Evolutionary conservation across 495 filamentous ascomycete genomes (phyloP), one percentile per base, ranked within the genome.

Genomic region (Peziza echinospora): DNA sequence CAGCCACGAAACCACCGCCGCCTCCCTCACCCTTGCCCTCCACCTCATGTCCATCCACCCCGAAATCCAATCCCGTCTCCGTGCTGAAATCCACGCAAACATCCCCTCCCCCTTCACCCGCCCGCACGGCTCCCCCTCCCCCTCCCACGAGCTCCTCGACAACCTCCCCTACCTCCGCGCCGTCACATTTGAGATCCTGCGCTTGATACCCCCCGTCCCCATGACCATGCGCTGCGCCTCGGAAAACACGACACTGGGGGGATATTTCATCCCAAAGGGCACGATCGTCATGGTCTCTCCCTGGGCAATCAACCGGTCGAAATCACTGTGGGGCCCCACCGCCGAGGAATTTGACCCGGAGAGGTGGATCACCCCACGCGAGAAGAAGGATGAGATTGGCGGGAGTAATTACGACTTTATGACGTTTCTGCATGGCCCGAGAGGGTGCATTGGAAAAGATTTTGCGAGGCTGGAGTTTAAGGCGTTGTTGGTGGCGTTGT

Each of bases 391-490:
- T 9, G 58, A 58, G 30, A 60, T 64, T 5, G 51, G 57, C 22
- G 54, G 57, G 17, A 78, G 76, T 69, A 70, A 71, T 49, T 71
- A 70, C 11, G 63, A 54, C 24, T 71, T 80, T 67, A 62, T 78
- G 48, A 74, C 77, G 40, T 77, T 77, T 55, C 69, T 73, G 9
- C 70, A 70, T 62, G 75, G 75, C 0, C 61, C 67, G 16, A 59
- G 73, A 51, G 76, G 71, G n/a, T 78, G 75, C 49, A 75, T 78
- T 53, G 74, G 75, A 42, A 77, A 74, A 60, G 67, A 68, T 2
- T 97, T 97, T 63, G 80, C 85, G 0, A 80, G 75, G 61, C 67
- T 75, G 0, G 89, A 94, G 67, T 81, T 91, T 59, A 81, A 80
- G 6, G 83, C 75, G 55, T 62, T 93, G 52, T 49, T 97, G 43